Evolutionary conservation across 2,329 filamentous ascomycete genomes (phyloP), one percentile per base, ranked within the genome.

Genomic region (Diaporthe sp.): DNA sequence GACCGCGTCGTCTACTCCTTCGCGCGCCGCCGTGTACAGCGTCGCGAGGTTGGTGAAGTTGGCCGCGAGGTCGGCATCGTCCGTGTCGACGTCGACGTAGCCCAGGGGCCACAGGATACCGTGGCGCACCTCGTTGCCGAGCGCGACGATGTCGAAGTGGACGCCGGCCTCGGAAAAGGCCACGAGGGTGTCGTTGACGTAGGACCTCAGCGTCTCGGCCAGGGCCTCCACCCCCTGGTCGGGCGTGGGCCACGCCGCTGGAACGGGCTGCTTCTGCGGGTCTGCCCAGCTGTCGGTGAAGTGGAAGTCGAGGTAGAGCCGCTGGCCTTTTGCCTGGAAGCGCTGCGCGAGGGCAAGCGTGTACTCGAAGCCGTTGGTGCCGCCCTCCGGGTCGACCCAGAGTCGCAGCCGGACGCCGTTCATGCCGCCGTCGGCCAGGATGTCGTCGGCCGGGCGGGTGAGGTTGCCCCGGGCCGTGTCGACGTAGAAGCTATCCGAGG

Each of bases 231-330:
- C 88, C 70, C 86, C 87, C 19, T 51, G 28, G 28, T 67, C 62
- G 1, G 61, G 61, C 0, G 87, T 88, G 0, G 90, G 89, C 93
- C 93, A 95, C 10, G 90, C 92, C 0, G 88, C 85, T 0, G 93
- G 93, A 6, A 89, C 90, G 1, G 83, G 84, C 81, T 95, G 93
- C 73, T 93, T 83, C 2, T 82, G 85, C 0, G 93, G 92, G 79
- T 94, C 92, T 0, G 93, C 93, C 93, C 92, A 94, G 1, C 90
- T 93, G 83, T 94, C 92, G 81, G 89, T 91, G 79, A 90, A 91
- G 82, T 94, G 92, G 76, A 94, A 84, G 78, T 93, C 90, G 28
- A 94, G 84, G 78, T 89, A 90, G 57, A 94, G 86, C 4, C 85
- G 85, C 73, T 94, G 82, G 0, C 92, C 92, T 0, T 88, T 91